phyloP scores from a whole-genome alignment of 1,139 yeast species.

The Pichia sp. region DNA sequence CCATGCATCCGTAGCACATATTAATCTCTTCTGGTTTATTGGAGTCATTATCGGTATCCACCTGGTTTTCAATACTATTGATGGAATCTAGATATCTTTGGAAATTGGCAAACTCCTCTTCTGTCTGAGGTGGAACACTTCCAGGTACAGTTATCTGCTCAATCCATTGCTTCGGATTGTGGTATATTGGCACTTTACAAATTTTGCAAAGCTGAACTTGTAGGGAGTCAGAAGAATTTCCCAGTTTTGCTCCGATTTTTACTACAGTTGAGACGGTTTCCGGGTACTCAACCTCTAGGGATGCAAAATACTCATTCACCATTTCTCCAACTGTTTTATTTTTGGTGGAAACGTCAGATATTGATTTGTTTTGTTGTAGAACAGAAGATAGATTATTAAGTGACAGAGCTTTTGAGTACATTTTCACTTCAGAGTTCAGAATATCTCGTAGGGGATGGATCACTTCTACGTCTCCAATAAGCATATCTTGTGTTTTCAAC shows the following conservation, averaged over 20 bases:
- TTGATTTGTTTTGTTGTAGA: neutral
- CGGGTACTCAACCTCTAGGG: constrained; percentile 77
- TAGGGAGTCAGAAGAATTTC: constrained; percentile 35
- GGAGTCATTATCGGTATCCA: neutral
- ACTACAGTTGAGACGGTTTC: constrained; percentile 93
- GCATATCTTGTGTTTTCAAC: constrained; percentile 28
- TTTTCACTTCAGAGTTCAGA: constrained; percentile 58
- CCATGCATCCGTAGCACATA: constrained; percentile 77
- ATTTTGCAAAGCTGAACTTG: constrained; percentile 40
- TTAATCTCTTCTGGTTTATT: neutral
- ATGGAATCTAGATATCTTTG: constrained; percentile 22
- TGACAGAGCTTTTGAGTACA: constrained; percentile 27
- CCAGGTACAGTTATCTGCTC: constrained; percentile 65
- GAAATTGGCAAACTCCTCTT: constrained; percentile 42
- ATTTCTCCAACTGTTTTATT: constrained; percentile 79
- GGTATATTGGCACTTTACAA: constrained; percentile 49
- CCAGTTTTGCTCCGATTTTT: constrained; percentile 78
- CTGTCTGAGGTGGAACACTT: constrained; percentile 47
- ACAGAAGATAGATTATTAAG: constrained; percentile 18
- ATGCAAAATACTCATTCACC: constrained; percentile 66
- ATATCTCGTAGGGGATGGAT: constrained; percentile 76
- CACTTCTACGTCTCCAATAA: constrained; percentile 36
- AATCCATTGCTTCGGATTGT: constrained; percentile 67
- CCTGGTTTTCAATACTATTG: constrained; percentile 24
- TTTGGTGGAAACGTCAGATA: constrained; percentile 37